Percentiles rank a stretch among this genome's conserved stretches.
Evolutionary conservation across 148 eudicot genomes (phyloP).

Genomic region (Arctostaphylos glauca): DNA sequence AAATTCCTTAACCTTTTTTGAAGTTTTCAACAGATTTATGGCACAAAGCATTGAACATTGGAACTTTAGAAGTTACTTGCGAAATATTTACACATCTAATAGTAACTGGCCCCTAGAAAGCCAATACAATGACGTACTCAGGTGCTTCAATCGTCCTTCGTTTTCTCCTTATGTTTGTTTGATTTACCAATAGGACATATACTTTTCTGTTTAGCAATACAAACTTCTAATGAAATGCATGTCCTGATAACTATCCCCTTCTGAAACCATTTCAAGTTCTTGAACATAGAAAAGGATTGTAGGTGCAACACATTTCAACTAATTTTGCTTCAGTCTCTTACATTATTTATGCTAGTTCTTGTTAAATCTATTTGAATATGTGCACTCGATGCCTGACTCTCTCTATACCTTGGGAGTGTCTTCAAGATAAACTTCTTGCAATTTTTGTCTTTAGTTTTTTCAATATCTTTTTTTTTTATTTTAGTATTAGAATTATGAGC

Average conservation of each 20-base stretch:
- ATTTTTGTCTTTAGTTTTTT: background rate
- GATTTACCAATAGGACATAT: background rate
- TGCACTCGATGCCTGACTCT: background rate
- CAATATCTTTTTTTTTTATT: background rate
- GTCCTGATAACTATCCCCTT: slow-evolving; percentile 7
- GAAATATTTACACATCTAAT: background rate
- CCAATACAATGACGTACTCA: background rate
- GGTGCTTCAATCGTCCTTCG: background rate
- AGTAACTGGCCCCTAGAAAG: background rate
- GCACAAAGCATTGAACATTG: background rate
- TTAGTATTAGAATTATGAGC: background rate
- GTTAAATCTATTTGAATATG: background rate
- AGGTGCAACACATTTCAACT: background rate
- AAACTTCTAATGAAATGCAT: background rate
- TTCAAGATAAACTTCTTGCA: background rate
- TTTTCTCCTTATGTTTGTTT: background rate
- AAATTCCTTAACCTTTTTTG: background rate
- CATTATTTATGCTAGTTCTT: background rate
- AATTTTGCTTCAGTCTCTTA: background rate
- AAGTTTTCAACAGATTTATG: background rate
- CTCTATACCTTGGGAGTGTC: background rate
- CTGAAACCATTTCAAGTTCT: background rate
- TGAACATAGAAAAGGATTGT: background rate
- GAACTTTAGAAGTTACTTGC: background rate
- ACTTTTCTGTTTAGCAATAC: background rate